These are phyloP conservation scores for Myxozyma monticola DNA, from an alignment of 805 yeast species.

Conservation along the genomic window DNA sequence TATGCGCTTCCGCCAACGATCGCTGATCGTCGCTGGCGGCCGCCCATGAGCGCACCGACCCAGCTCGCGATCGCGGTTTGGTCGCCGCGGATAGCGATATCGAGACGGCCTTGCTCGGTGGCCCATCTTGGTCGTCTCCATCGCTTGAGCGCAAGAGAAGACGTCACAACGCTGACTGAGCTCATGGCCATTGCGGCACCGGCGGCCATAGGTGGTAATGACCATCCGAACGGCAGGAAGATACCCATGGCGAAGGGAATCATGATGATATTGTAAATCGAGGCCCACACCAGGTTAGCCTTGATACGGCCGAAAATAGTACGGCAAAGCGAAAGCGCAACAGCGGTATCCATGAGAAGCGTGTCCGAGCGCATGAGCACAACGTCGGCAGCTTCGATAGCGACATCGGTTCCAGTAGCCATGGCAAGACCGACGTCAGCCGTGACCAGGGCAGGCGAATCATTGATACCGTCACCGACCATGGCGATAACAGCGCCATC, in stretches of 20 bases:
- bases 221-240: constrained; percentile 70
- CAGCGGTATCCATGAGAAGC: constrained; percentile 42
- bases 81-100: not conserved
- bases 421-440: constrained; percentile 90
- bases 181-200: constrained; percentile 93
- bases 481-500: constrained; percentile 58
- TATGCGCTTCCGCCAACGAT: too few relatives aligned
- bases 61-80: too few relatives aligned
- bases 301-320: constrained; percentile 75
- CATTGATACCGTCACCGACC: constrained; percentile 97
- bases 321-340: constrained; percentile 64
- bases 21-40: too few relatives aligned
- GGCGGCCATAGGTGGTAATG: constrained; percentile 83
- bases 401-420: constrained; percentile 91
- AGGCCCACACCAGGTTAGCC: constrained; percentile 81
- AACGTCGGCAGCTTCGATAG: constrained; percentile 94
- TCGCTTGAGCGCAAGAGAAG: constrained; percentile 69
- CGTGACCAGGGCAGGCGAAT: constrained; percentile 90
- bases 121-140: constrained; percentile 43
- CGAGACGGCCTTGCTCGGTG: constrained; percentile 14
- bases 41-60: too few relatives aligned
- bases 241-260: constrained; percentile 95
- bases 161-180: constrained; percentile 82
- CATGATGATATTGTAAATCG: constrained; percentile 81
- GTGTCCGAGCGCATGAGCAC: constrained; percentile 57